Evolutionary conservation across 768 basidiomycete species (phyloP).

Genomic region (Mycena maculata): DNA sequence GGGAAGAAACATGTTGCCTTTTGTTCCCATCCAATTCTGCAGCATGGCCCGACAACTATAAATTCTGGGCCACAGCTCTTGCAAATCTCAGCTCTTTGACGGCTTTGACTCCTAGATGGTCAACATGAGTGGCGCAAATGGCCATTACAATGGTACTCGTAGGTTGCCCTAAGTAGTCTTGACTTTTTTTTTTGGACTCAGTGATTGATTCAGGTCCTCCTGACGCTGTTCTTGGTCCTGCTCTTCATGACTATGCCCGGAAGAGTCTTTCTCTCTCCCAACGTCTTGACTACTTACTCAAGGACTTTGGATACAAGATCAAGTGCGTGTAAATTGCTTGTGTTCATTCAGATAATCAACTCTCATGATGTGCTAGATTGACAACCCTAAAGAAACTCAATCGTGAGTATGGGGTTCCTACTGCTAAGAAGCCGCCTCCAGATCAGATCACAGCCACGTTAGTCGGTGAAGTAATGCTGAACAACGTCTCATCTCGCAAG

Average conservation of each 20-base stretch:
- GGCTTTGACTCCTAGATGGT: background rate
- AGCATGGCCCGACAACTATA: background rate
- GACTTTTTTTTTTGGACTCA: no score
- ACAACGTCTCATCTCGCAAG: no score
- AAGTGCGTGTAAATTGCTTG: background rate
- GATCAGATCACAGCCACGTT: no score
- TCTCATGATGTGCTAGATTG: no score
- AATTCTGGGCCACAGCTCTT: background rate
- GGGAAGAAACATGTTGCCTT: no score
- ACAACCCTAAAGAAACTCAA: no score
- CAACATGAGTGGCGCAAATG: background rate
- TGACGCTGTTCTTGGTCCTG: background rate
- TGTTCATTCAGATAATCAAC: no score
- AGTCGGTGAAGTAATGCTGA: no score
- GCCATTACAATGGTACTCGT: background rate
- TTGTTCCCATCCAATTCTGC: background rate
- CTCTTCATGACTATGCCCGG: constrained; percentile 9
- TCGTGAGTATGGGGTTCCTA: no score
- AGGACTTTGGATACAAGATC: constrained; percentile 20
- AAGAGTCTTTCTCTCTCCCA: background rate
- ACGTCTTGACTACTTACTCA: constrained; percentile 8
- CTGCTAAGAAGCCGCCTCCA: no score
- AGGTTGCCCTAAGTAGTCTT: no score
- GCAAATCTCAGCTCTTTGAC: background rate
- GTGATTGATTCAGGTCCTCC: background rate